These are phyloP conservation scores for Phylloporus rhodoxanthus DNA, from an alignment of 768 basidiomycete genomes.

Conservation along the genomic window DNA sequence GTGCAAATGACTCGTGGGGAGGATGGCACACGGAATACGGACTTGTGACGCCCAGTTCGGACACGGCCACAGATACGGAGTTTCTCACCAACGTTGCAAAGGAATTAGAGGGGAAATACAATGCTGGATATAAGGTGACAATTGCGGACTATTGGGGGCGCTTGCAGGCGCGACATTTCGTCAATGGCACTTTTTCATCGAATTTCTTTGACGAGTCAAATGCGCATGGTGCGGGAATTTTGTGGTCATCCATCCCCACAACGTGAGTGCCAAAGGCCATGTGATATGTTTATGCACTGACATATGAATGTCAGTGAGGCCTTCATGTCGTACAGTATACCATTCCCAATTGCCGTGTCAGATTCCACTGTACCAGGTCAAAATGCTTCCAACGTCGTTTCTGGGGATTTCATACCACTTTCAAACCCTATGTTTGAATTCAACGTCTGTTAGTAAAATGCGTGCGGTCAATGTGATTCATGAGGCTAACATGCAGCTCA, in stretches of 20 bases:
- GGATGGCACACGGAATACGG: slow-evolving; percentile 31
- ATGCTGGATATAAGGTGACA: slow-evolving; percentile 27
- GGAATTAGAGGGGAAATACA: slow-evolving; percentile 29
- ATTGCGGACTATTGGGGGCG: slow-evolving; percentile 17
- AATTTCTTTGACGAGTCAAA: slow-evolving; percentile 28
- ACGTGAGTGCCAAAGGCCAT: slow-evolving; percentile 22
- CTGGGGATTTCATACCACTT: slow-evolving; percentile 25
- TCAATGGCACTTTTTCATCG: slow-evolving; percentile 31
- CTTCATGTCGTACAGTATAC: slow-evolving; percentile 31
- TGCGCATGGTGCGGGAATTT: slow-evolving; percentile 31
- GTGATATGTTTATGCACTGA: background rate
- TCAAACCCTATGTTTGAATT: slow-evolving; percentile 33
- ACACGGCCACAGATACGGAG: slow-evolving; percentile 10
- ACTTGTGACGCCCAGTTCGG: slow-evolving; percentile 15
- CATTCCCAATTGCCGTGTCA: slow-evolving; percentile 37
- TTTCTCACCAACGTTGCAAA: slow-evolving; percentile 17
- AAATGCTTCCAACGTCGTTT: slow-evolving; percentile 17
- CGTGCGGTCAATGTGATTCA: background rate
- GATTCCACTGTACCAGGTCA: slow-evolving; percentile 23
- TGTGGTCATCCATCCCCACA: slow-evolving; percentile 31
- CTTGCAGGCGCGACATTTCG: slow-evolving; percentile 33
- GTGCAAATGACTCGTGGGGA: slow-evolving; percentile 22
- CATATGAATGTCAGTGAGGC: slow-evolving; percentile 19
- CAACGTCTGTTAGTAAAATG: slow-evolving; percentile 27
- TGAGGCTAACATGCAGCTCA: slow-evolving; percentile 9